Conservation (phyloP, 768 basidiomycete species). For the Hygrocybe coccinea region DNA sequence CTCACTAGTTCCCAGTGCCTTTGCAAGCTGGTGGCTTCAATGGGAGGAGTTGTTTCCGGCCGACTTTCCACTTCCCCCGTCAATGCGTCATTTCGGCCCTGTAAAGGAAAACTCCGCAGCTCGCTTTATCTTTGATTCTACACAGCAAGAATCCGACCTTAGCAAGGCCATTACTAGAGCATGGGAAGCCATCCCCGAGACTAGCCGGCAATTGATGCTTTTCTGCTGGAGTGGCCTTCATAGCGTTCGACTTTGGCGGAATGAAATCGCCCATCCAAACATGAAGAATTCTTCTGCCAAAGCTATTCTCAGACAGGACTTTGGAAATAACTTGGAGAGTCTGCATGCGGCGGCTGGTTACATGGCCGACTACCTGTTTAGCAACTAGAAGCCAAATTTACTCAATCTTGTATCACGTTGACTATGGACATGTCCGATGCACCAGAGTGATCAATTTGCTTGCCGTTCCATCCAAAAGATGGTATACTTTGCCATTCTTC, state of each 20-base stretch:
- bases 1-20: conserved; percentile 5
- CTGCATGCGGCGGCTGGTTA: conserved; percentile 8
- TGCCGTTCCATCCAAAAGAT: not conserved
- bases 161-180: conserved; percentile 8
- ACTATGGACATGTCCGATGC: not conserved
- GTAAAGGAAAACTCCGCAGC: conserved; percentile 5
- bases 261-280: conserved; percentile 4
- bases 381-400: too few species aligned
- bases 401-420: not conserved
- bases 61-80: conserved; percentile 8
- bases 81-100: conserved; percentile 11
- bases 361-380: not conserved
- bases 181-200: conserved; percentile 10
- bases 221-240: conserved; percentile 10
- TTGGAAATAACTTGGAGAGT: conserved; percentile 6
- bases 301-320: conserved; percentile 10
- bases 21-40: conserved; percentile 13
- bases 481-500: not conserved
- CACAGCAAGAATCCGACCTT: conserved; percentile 7
- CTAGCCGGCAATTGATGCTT: conserved; percentile 11
- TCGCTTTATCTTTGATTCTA: conserved; percentile 8
- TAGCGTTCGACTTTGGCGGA: conserved; percentile 3
- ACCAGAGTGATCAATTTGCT: not conserved
- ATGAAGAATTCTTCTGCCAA: conserved; percentile 6
- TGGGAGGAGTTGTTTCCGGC: conserved; percentile 9